Conservation (phyloP, 2,329 filamentous ascomycete species). For the Aspergillus sp. region DNA sequence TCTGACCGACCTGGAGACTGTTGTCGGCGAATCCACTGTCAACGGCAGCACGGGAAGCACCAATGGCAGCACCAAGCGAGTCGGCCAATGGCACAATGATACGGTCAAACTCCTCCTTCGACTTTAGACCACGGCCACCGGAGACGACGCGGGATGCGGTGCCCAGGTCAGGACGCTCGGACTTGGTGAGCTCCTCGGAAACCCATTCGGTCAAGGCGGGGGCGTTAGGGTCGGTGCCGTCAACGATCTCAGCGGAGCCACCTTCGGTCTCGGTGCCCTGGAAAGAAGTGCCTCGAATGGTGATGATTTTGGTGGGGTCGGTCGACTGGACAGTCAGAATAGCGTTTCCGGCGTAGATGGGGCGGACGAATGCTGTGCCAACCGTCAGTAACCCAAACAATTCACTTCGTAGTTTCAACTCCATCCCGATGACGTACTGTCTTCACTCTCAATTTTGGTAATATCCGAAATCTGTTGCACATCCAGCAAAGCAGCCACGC, state of each 20-base stretch:
- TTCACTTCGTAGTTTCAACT: constrained; percentile 7
- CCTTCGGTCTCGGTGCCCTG: constrained; percentile 63
- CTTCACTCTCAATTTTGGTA: constrained; percentile 76
- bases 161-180: constrained; percentile 84
- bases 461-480: constrained; percentile 92
- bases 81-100: constrained; percentile 90
- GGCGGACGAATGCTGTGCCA: constrained; percentile 69
- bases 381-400: constrained; percentile 11
- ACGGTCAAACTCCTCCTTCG: constrained; percentile 93
- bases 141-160: constrained; percentile 89
- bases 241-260: constrained; percentile 69
- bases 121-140: constrained; percentile 90
- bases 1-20: constrained; percentile 95
- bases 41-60: constrained; percentile 88
- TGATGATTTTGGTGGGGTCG: constrained; percentile 80
- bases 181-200: constrained; percentile 86
- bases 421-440: constrained; percentile 51
- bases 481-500: constrained; percentile 85
- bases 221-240: constrained; percentile 75
- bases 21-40: constrained; percentile 98
- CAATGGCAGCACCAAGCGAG: constrained; percentile 87
- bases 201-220: constrained; percentile 76
- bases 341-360: constrained; percentile 96
- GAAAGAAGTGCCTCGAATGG: constrained; percentile 89
- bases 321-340: constrained; percentile 91